Evolutionary conservation across 2,329 filamentous ascomycete species (phyloP), one percentile per base, ranked within the genome.

Genomic region (Amauroascus verrucosus): DNA sequence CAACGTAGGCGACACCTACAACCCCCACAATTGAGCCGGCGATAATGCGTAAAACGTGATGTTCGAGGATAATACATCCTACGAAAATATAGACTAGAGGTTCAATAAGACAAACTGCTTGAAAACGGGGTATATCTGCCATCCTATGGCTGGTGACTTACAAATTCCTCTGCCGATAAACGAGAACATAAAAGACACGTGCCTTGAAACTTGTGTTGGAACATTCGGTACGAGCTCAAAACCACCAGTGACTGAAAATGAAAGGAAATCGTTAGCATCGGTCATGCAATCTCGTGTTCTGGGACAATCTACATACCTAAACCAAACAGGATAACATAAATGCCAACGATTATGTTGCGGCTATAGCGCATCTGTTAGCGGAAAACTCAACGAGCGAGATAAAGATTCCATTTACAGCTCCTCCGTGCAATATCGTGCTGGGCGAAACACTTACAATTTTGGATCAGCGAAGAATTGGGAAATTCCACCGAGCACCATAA

Each of bases 171-270:
- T 89, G 57, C 93, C 93, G 62, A 97, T 75, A 78, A 98, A 97
- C 54, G 88, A 95, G 77, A 97, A 97, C 72, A 97, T 84, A 77
- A 98, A 98, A 9, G 88, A 95, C 52, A 89, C 91, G 76, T 97
- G 95, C 73, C 88, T 85, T 55, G 89, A 85, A 52, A 95, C 79
- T 69, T 95, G 90, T 56, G 90, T 88, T 48, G 93, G 91, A 63
- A 96, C 91, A 72, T 95, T 68, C 47, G 72, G 72, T 37, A 74
- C 86, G 75, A 97, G 95, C 73, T 98, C 93, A 62, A 89, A 79
- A 47, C 85, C 77, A 44, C 77, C 85, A 59, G 87, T 84, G 60
- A 80, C 83, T 85, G 58, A 30, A 30, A 30, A 9, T 48, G 13
- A 35, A 47, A 26, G 26, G 28, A 35, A 4, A n/a, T 6, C 48